phyloP scores from a whole-genome alignment of 208 protist species.

The Trichomonas vaginalis region DNA sequence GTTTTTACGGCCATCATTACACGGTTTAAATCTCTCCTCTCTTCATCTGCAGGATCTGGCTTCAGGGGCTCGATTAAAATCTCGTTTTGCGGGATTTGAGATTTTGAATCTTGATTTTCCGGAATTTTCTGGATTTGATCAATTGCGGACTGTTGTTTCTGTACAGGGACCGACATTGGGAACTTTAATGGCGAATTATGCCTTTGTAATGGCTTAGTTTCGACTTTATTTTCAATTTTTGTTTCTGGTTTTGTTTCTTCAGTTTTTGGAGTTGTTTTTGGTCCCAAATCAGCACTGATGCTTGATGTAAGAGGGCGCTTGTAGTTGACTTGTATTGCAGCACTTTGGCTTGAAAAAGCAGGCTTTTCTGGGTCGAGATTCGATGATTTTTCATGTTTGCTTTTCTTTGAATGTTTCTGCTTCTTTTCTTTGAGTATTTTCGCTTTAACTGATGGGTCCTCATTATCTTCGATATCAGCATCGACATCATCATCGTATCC shows the following conservation, averaged over 20 bases:
- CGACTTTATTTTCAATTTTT: not conserved
- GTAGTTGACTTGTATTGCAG: not conserved
- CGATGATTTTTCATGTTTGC: not conserved
- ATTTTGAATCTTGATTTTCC: too few relatives aligned
- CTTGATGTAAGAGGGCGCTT: not conserved
- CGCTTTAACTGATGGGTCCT: not conserved
- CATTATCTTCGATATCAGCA: not conserved
- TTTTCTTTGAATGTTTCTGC: not conserved
- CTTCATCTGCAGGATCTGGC: too few relatives aligned
- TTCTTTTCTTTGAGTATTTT: not conserved
- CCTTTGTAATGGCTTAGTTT: too few relatives aligned
- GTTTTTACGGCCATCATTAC: not conserved
- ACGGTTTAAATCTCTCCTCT: too few relatives aligned
- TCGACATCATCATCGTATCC: not conserved
- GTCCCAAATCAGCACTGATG: not conserved
- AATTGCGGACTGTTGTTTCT: too few relatives aligned
- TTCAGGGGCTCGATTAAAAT: too few relatives aligned
- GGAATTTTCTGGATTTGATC: too few relatives aligned
- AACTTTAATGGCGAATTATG: too few relatives aligned
- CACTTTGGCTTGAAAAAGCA: not conserved
- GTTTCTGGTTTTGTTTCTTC: not conserved
- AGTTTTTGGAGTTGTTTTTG: not conserved
- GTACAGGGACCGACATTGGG: too few relatives aligned
- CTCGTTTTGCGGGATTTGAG: too few relatives aligned
- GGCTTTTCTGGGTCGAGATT: not conserved